Base-by-base conservation (phyloP, 345 rosid genomes). In the Draba incana region DNA sequence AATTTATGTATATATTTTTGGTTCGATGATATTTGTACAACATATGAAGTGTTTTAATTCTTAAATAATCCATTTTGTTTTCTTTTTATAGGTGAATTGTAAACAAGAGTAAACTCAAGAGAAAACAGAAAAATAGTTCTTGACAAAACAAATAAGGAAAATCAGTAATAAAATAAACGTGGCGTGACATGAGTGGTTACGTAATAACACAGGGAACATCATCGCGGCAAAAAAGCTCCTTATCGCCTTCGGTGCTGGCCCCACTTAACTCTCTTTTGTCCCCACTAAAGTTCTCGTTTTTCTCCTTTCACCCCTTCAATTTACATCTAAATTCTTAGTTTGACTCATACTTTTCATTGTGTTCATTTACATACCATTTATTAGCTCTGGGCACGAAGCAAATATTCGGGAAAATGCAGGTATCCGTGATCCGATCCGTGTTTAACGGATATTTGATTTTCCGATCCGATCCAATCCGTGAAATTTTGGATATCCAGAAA, bases 101-200 rank as follows among this genome's bases (percentile, higher is more conserved):
- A 6, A 62, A 47, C 1, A 4, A 20, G 0, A 45, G 31, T 58
- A n/a, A 60, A 41, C 15, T 16, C 4, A 43, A 43, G 58, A 38
- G 38, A 54, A 44, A 54, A 45, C 37, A 44, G 48, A 12, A 25
- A 25, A 62, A 54, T 25, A 54, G 12, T n/a, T 28, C 9, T 46
- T 33, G 30, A 30, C 8, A 25, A 9, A 31, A 20, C 35, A 27
- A 11, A 64, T 10, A 14, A 42, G 27, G n/a, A n/a, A 37, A 55
- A 58, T 15, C 28, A 50, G 59, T 41, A 66, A 73, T 58, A 66
- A 51, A 35, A 59, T 66, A 74, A 20, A 60, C 77, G 77, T 74
- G 77, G 77, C 77, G 77, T 74, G 35, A 74, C 16, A 66, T 74
- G 72, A 74, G 72, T 74, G 77, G 77, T 74, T 74, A 60, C 77